Evolutionary conservation across 495 filamentous ascomycete species (phyloP).

Genomic region (Xylaria acuta): DNA sequence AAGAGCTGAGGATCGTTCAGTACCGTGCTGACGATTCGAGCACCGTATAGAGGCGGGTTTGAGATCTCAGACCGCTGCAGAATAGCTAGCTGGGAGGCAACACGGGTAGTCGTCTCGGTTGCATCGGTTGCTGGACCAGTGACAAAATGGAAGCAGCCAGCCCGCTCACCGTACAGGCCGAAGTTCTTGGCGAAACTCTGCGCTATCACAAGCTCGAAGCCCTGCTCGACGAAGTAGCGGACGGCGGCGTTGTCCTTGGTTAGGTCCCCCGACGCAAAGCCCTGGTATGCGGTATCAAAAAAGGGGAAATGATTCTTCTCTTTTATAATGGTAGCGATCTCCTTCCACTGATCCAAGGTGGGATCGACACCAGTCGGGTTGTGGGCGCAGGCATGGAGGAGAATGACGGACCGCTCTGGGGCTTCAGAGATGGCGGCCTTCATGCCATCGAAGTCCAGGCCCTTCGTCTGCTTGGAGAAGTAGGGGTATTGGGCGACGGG

Average conservation of each 20-base stretch:
- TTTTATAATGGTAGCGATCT: slow-evolving; percentile 78
- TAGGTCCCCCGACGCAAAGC: slow-evolving; percentile 93
- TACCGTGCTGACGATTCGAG: slow-evolving; percentile 79
- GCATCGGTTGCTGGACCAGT: slow-evolving; percentile 74
- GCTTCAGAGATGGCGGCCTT: slow-evolving; percentile 69
- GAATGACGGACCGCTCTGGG: slow-evolving; percentile 78
- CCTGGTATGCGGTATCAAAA: slow-evolving; percentile 98
- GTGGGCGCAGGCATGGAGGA: slow-evolving; percentile 96
- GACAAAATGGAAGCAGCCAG: slow-evolving; percentile 95
- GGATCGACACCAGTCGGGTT: slow-evolving; percentile 98
- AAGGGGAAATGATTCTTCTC: slow-evolving; percentile 90
- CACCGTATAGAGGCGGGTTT: slow-evolving; percentile 94
- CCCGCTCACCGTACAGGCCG: slow-evolving; percentile 94
- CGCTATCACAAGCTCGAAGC: slow-evolving; percentile 93
- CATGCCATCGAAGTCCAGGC: slow-evolving; percentile 92
- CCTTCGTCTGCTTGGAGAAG: slow-evolving; percentile 83
- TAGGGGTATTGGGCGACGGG: slow-evolving; percentile 87
- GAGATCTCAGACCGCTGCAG: slow-evolving; percentile 96
- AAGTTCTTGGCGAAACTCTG: slow-evolving; percentile 99
- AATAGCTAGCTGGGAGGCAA: slow-evolving; percentile 90
- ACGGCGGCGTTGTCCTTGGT: slow-evolving; percentile 86
- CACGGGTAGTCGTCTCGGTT: slow-evolving; percentile 62
- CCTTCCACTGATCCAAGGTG: slow-evolving; percentile 90
- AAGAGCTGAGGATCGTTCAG: slow-evolving; percentile 86
- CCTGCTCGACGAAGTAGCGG: slow-evolving; percentile 89